Percentiles rank a stretch among this genome's conserved stretches.
Conservation (phyloP, 768 basidiomycete species). For the Boletus pseudopeckii region DNA sequence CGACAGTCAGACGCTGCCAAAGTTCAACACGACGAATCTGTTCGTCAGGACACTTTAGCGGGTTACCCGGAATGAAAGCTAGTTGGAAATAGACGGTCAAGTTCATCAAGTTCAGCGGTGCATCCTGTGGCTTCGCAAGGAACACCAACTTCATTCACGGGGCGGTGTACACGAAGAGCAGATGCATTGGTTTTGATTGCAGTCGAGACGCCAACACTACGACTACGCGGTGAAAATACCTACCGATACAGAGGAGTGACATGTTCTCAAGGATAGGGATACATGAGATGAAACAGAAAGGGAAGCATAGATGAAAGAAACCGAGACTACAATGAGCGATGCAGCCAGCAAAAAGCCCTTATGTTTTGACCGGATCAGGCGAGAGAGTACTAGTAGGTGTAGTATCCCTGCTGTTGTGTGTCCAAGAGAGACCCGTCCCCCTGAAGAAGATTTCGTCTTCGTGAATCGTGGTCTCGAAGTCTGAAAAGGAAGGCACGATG, state of each 20-base stretch:
- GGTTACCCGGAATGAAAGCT: too few relatives aligned
- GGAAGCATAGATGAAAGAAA: background rate
- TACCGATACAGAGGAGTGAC: background rate
- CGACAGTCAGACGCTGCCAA: too few relatives aligned
- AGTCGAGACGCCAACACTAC: too few relatives aligned
- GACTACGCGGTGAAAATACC: too few relatives aligned
- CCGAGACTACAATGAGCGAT: background rate
- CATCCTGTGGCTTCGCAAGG: too few relatives aligned
- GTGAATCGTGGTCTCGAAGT: background rate
- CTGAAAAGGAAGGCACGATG: background rate
- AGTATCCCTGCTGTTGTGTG: background rate
- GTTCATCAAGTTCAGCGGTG: too few relatives aligned
- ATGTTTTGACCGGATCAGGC: background rate
- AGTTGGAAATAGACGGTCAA: too few relatives aligned
- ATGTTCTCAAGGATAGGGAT: too few relatives aligned
- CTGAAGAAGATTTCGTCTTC: slow-evolving; percentile 3
- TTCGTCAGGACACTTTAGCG: too few relatives aligned
- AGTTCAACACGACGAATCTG: too few relatives aligned
- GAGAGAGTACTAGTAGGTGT: background rate
- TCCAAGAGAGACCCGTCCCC: background rate
- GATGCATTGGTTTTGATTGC: too few relatives aligned
- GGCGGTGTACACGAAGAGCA: background rate
- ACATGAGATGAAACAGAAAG: background rate
- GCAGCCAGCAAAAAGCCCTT: background rate
- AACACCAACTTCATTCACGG: too few relatives aligned